Evolutionary conservation across 176 grass and related monocot genomes (phyloP), one percentile per base, ranked within the genome.

Genomic region (Tillandsia leiboldiana): DNA sequence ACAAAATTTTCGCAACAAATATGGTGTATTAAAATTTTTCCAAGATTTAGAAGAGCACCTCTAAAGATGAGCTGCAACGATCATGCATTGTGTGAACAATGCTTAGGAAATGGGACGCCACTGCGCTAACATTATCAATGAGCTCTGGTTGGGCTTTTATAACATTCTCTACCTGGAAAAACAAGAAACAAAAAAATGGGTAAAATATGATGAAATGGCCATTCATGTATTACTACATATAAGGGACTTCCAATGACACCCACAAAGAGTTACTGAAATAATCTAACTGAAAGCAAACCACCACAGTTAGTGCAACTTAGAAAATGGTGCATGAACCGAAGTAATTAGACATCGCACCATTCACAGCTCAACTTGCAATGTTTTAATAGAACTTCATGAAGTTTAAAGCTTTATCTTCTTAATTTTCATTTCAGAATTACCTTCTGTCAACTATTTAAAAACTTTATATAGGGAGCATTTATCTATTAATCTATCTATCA

Each of bases 71-170:
- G 70, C 86, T 85, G 81, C 89, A 92, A 64, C 93, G 85, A 63
- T 87, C 77, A 83, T 87, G 74, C 89, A 97, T 97, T 2, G 86
- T 90, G 61, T 86, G 84, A 81, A 92, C 85, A 83, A 97, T 90
- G 75, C 47, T 71, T 6, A 97, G 72, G 75, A 97, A 97, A 72
- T 90, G 79, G 3, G 84, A 82, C 70, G 89, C 78, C 15, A 83
- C 84, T 66, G 67, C 69, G 77, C 79, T 80, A 61, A 90, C 73
- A 49, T 61, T 74, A 75, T 78, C 73, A 72, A 86, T 65, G 57
- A 85, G 61, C 70, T 75, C 92, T 68, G 80, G 87, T 53, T 92
- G 93, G 64, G 80, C 82, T 63, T 64, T 83, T 50, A 97, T 87
- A 75, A 84, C 89, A 90, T 92, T 97, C 12, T 28, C 65, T 78